phyloP scores from a whole-genome alignment of 2,329 filamentous ascomycete genomes.

The Sporothrix inflata region DNA sequence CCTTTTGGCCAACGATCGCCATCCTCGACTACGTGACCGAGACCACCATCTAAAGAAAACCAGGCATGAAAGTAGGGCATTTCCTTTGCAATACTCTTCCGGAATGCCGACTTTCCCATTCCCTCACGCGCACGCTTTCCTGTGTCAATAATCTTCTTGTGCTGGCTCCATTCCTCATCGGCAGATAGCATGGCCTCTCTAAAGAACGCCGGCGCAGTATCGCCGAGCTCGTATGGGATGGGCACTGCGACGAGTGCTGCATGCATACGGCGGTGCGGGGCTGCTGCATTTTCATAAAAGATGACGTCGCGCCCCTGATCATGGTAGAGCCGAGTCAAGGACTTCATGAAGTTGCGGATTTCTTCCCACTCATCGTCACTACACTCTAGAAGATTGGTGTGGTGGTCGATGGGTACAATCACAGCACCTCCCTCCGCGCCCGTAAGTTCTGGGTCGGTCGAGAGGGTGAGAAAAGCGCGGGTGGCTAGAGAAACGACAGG shows the following conservation, averaged over 20 bases:
- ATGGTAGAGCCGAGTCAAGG: constrained; percentile 89
- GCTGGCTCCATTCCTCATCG: constrained; percentile 94
- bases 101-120: constrained; percentile 79
- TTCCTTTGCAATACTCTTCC: constrained; percentile 83
- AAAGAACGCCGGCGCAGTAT: constrained; percentile 92
- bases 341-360: constrained; percentile 98
- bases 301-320: constrained; percentile 88
- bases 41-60: constrained; percentile 88
- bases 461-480: constrained; percentile 82
- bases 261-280: constrained; percentile 76
- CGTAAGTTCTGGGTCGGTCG: constrained; percentile 85
- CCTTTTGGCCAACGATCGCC: constrained; percentile 81
- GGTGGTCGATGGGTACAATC: constrained; percentile 87
- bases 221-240: constrained; percentile 87
- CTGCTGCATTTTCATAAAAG: constrained; percentile 96
- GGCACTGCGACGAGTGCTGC: constrained; percentile 86
- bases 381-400: constrained; percentile 89
- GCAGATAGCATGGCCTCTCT: constrained; percentile 85
- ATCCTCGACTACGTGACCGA: constrained; percentile 93
- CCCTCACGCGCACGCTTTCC: constrained; percentile 65
- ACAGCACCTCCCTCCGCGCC: constrained; percentile 73
- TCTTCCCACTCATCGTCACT: constrained; percentile 99
- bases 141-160: constrained; percentile 93
- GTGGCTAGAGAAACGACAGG: constrained; percentile 86
- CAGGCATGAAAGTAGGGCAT: constrained; percentile 99